Percentiles rank a stretch among this genome's conserved stretches.
Conservation (phyloP, 495 filamentous ascomycete species). For the Lindgomyces ingoldianus region DNA sequence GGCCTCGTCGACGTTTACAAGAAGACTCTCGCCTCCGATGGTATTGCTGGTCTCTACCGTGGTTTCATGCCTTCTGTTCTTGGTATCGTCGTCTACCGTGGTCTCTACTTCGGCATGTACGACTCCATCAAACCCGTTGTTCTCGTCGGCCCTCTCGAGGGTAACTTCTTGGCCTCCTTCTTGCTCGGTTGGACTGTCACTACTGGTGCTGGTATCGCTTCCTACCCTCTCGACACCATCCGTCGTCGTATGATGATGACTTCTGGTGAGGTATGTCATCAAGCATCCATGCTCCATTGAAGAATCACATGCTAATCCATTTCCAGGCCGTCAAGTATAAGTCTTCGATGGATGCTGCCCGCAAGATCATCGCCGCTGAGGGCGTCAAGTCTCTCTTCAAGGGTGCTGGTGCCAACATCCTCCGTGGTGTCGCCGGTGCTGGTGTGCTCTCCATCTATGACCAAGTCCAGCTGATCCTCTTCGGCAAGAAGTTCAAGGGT, state of each 20-base stretch:
- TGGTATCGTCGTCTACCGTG: constrained; percentile 99
- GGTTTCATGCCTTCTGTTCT: constrained; percentile 98
- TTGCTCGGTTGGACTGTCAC: constrained; percentile 97
- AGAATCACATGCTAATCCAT: constrained; percentile 23
- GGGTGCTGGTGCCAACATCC: constrained; percentile 99
- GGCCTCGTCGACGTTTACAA: constrained; percentile 98
- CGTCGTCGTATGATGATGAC: constrained; percentile 99
- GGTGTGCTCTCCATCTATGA: constrained; percentile 99
- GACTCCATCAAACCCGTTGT: constrained; percentile 99
- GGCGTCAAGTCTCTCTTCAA: constrained; percentile 99
- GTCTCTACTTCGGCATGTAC: constrained; percentile 99
- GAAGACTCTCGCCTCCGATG: constrained; percentile 98
- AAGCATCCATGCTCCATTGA: not conserved
- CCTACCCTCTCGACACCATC: constrained; percentile 98
- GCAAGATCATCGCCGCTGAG: constrained; percentile 95
- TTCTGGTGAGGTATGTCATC: constrained; percentile 65
- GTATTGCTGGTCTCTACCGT: constrained; percentile 99
- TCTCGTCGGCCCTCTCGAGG: constrained; percentile 86
- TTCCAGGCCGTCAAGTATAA: constrained; percentile 97
- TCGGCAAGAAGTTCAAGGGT: constrained; percentile 99
- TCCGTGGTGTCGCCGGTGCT: constrained; percentile 99
- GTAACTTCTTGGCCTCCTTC: constrained; percentile 99
- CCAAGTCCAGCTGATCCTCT: constrained; percentile 96
- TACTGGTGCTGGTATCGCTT: constrained; percentile 99
- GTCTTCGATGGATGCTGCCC: constrained; percentile 87